Evolutionary conservation across 164 flowering plant genomes (phyloP).

Genomic region (Vitis rotundifolia): DNA sequence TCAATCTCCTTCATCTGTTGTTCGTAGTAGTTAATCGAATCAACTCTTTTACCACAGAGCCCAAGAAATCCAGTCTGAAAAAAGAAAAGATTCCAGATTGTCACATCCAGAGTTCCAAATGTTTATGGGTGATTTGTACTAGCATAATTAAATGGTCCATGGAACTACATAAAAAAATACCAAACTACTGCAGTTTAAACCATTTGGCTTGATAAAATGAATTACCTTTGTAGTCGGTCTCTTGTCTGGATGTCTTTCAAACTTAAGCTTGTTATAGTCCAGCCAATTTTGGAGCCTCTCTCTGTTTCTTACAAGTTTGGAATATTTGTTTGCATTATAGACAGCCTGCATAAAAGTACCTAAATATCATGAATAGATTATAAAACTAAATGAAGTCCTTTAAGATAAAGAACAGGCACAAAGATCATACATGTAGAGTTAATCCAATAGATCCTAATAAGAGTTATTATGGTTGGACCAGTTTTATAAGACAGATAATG

Average conservation of each 20-base stretch:
- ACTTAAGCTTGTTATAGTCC: conserved; percentile 83
- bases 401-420: not conserved
- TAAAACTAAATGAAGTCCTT: not conserved
- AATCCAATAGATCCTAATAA: not conserved
- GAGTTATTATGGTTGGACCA: not conserved
- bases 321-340: conserved; percentile 88
- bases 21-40: conserved; percentile 76
- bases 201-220: not conserved
- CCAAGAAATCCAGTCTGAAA: conserved; percentile 82
- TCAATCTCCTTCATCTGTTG: conserved; percentile 59
- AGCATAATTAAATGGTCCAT: not conserved
- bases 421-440: not conserved
- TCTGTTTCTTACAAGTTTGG: conserved; percentile 64
- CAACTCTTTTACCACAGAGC: conserved; percentile 76
- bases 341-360: conserved; percentile 52
- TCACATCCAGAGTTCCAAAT: not conserved
- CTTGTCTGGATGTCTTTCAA: conserved; percentile 75
- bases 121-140: not conserved
- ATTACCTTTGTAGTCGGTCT: conserved; percentile 74
- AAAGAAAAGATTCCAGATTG: not conserved
- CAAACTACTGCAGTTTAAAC: not conserved
- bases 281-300: conserved; percentile 79
- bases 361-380: not conserved
- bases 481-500: not conserved
- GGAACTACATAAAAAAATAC: not conserved